phyloP scores from a whole-genome alignment of 306 rosid genomes.

The Betula pendula region DNA sequence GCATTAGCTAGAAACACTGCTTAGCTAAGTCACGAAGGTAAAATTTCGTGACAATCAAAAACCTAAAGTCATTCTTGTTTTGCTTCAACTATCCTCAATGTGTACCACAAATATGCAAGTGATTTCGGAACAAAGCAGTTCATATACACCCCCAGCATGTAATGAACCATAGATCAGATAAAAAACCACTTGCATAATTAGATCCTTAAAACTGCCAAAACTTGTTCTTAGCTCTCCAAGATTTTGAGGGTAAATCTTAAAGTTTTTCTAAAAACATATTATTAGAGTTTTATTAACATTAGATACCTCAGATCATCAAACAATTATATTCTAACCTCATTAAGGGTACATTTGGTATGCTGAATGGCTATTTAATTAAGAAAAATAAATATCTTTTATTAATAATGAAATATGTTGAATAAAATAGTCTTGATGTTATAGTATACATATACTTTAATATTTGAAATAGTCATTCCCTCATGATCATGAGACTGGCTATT shows the following conservation, averaged over 20 bases:
- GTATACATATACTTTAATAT: too few relatives aligned
- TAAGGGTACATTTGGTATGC: too few relatives aligned
- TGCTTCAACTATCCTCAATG: not conserved
- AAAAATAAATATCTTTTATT: too few relatives aligned
- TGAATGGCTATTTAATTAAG: too few relatives aligned
- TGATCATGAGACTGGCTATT: too few relatives aligned
- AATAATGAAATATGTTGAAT: too few relatives aligned
- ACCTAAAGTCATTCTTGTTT: not conserved
- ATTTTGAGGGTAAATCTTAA: not conserved
- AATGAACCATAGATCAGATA: not conserved
- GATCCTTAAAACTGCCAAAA: not conserved
- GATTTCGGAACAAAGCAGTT: not conserved
- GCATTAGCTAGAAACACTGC: not conserved
- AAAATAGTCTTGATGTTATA: too few relatives aligned
- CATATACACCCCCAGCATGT: not conserved
- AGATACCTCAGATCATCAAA: not conserved
- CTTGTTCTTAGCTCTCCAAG: not conserved
- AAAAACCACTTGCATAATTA: not conserved
- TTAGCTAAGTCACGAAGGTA: not conserved
- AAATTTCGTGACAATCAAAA: not conserved
- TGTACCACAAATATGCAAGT: not conserved
- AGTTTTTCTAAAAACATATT: too few relatives aligned
- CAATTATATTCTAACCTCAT: not conserved
- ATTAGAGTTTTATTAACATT: not conserved
- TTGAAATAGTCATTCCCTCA: too few relatives aligned